A percentile compares a stretch with the other conserved stretches of the same genome.
Evolutionary conservation across 176 grass and related monocot species (phyloP).

Genomic region (Oryza glaberrima): DNA sequence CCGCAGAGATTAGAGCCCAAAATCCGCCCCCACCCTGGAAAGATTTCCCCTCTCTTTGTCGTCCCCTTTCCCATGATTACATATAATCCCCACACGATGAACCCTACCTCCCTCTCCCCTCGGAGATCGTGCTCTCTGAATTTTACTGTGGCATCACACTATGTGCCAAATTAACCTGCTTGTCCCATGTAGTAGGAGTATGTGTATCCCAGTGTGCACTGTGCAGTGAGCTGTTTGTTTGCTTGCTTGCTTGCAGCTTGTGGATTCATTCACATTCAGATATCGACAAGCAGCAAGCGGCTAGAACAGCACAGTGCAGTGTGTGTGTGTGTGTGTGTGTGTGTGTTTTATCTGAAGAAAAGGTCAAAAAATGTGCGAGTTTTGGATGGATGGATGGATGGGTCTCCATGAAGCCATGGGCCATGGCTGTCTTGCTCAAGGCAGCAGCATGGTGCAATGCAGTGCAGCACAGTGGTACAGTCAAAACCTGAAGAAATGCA

Average conservation of each 20-base stretch:
- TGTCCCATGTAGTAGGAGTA: background rate
- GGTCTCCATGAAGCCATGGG: background rate
- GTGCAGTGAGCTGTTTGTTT: background rate
- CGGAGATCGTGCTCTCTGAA: background rate
- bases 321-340: background rate
- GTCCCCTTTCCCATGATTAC: slow-evolving; percentile 45
- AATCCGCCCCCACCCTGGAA: background rate
- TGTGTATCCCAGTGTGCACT: background rate
- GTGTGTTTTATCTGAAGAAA: background rate
- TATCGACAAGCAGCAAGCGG: slow-evolving; percentile 34
- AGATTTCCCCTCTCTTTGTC: slow-evolving; percentile 38
- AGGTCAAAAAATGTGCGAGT: background rate
- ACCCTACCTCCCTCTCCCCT: background rate
- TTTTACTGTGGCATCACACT: no score
- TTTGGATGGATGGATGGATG: background rate
- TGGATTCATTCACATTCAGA: background rate
- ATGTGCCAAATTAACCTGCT: background rate
- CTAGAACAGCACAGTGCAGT: background rate
- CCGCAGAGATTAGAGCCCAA: slow-evolving; percentile 28
- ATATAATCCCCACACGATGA: background rate
- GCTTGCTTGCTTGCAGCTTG: background rate
- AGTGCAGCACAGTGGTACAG: background rate
- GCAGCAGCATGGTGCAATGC: slow-evolving; percentile 19
- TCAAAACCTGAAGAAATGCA: slow-evolving; percentile 29
- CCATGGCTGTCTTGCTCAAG: background rate